Conservation (phyloP, 805 yeast species). For the Sugiyamaella marilandica region DNA sequence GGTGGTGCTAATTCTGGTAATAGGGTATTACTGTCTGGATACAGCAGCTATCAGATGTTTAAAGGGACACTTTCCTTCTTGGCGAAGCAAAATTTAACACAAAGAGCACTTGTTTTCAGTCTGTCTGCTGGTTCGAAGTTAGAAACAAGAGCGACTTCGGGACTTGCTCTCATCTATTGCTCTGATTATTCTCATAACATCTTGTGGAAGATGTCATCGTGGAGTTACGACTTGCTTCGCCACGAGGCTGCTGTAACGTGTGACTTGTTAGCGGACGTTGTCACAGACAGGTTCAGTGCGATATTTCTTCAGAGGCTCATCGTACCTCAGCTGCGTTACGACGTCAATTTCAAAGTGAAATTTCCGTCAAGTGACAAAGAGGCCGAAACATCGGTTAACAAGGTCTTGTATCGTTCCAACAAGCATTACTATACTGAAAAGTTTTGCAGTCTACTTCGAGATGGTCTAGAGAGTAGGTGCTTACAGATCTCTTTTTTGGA, state of each 20-base stretch:
- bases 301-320: constrained; percentile 60
- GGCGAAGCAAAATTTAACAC: constrained; percentile 68
- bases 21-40: constrained; percentile 76
- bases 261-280: constrained; percentile 65
- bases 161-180: constrained; percentile 16
- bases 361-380: constrained; percentile 30
- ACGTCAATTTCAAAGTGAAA: constrained; percentile 50
- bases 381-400: constrained; percentile 63
- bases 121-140: background rate
- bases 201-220: constrained; percentile 71
- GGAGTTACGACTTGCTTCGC: constrained; percentile 58
- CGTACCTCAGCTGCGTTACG: constrained; percentile 55
- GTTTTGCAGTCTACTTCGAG: constrained; percentile 47
- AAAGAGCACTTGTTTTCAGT: constrained; percentile 21
- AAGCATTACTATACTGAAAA: constrained; percentile 62
- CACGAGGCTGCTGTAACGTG: constrained; percentile 67
- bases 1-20: constrained; percentile 69
- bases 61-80: constrained; percentile 79
- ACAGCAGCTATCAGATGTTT: constrained; percentile 88
- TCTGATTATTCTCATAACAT: constrained; percentile 55
- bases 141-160: background rate
- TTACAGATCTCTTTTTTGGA: constrained; percentile 14
- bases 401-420: constrained; percentile 63
- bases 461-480: constrained; percentile 49
- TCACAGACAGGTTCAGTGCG: constrained; percentile 75